Evolutionary conservation across 192 early-diverging fungal genomes (phyloP).

Genomic region (Gigaspora rosea): DNA sequence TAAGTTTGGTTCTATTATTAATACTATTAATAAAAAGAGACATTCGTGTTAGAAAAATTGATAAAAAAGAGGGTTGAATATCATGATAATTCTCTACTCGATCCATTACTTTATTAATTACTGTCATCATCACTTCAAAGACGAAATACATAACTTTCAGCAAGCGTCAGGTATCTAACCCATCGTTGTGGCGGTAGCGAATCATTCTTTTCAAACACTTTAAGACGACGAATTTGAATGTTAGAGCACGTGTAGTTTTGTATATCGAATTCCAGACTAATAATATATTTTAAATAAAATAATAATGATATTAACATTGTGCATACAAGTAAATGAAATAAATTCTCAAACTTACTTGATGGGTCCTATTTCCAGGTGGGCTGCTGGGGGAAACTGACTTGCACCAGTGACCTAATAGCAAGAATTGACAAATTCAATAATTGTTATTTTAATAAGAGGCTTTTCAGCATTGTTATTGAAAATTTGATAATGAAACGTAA

Average conservation of each 20-base stretch:
- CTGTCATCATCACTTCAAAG: neutral
- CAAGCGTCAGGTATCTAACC: conserved; percentile 27
- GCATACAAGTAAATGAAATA: neutral
- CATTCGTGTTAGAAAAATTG: too few relatives aligned
- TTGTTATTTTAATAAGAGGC: too few relatives aligned
- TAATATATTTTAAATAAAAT: neutral
- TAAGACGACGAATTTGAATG: conserved; percentile 23
- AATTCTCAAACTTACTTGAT: conserved; percentile 6
- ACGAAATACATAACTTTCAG: conserved; percentile 32
- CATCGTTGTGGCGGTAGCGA: conserved; percentile 20
- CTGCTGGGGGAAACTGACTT: neutral
- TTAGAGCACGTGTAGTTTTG: conserved; percentile 28
- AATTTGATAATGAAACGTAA: too few relatives aligned
- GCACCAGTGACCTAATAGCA: neutral
- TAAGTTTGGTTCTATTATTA: too few relatives aligned
- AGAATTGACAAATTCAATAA: too few relatives aligned
- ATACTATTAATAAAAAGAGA: too few relatives aligned
- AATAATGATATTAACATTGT: neutral
- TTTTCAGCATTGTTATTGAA: too few relatives aligned
- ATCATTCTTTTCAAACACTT: conserved; percentile 30
- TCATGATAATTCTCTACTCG: too few relatives aligned
- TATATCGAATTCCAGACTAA: conserved; percentile 34
- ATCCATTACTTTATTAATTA: too few relatives aligned
- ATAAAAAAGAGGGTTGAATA: too few relatives aligned
- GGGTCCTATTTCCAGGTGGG: conserved; percentile 19